phyloP scores from a whole-genome alignment of 176 grass and related monocot genomes.

The Bonia amplexicaulis region DNA sequence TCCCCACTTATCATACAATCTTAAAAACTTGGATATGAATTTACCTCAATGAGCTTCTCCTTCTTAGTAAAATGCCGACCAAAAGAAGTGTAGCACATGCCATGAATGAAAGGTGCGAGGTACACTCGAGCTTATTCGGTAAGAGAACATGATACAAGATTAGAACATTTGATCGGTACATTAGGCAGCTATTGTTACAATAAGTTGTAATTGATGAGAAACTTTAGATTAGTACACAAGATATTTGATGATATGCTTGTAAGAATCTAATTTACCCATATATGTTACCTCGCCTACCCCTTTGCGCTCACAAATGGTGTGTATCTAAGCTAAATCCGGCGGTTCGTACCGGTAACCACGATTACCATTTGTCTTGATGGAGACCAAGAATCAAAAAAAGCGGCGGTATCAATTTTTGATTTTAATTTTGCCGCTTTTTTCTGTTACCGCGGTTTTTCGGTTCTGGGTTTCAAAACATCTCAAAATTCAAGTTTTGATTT shows the following conservation, averaged over 20 bases:
- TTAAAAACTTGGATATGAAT: neutral
- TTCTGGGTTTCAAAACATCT: too few relatives aligned
- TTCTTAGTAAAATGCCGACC: constrained; percentile 78
- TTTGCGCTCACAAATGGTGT: neutral
- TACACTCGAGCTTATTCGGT: constrained; percentile 59
- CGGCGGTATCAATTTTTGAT: too few relatives aligned
- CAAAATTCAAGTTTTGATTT: too few relatives aligned
- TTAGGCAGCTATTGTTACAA: neutral
- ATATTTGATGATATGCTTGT: neutral
- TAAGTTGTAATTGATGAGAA: neutral
- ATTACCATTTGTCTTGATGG: too few relatives aligned
- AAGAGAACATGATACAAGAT: constrained; percentile 10
- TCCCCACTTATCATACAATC: neutral
- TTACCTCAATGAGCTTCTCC: constrained; percentile 71
- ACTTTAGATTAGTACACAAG: neutral
- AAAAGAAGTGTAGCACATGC: constrained; percentile 77
- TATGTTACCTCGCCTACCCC: neutral
- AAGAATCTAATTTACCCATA: neutral
- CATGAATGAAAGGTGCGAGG: constrained; percentile 76
- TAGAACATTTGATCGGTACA: neutral
- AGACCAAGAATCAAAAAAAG: too few relatives aligned
- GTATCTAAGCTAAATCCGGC: too few relatives aligned
- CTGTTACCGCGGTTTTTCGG: too few relatives aligned
- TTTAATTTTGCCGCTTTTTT: too few relatives aligned
- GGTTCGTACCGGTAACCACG: too few relatives aligned